Evolutionary conservation across 257 asterid genomes (phyloP).

Genomic region (Nicotiana paniculata): DNA sequence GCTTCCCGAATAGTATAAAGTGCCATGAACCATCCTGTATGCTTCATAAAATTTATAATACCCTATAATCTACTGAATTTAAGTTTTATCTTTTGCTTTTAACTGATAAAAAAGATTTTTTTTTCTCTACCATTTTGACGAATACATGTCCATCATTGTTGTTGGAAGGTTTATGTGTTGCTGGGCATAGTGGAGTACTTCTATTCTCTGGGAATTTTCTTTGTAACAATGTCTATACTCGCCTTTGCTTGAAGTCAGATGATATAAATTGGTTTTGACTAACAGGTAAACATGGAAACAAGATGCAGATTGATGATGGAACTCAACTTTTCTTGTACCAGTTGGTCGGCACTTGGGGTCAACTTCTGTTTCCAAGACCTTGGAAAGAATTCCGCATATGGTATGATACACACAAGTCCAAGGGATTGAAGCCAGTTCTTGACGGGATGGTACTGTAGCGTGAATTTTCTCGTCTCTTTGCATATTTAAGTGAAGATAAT

Average conservation of each 20-base stretch:
- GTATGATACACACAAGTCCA: slow-evolving; percentile 74
- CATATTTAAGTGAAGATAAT: not conserved
- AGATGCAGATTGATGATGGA: slow-evolving; percentile 58
- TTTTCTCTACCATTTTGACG: not conserved
- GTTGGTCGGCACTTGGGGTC: slow-evolving; percentile 99
- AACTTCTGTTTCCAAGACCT: slow-evolving; percentile 90
- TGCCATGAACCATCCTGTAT: not conserved
- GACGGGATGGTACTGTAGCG: slow-evolving; percentile 72
- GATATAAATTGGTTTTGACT: slow-evolving; percentile 13
- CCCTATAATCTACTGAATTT: not conserved
- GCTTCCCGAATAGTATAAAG: not conserved
- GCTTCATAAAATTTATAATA: not conserved
- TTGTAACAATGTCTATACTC: not conserved
- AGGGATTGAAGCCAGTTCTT: slow-evolving; percentile 70
- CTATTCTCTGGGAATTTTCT: not conserved
- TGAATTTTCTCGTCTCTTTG: not conserved
- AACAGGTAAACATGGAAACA: slow-evolving; percentile 89
- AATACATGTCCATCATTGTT: not conserved
- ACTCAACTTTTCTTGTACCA: slow-evolving; percentile 72
- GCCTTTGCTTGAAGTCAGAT: not conserved
- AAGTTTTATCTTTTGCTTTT: not conserved
- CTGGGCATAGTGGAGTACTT: not conserved
- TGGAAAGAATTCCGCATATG: slow-evolving; percentile 97
- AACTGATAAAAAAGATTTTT: not conserved
- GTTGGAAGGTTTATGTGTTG: not conserved